Base-by-base conservation (phyloP, 306 rosid species). In the Cucurbita ficifolia region DNA sequence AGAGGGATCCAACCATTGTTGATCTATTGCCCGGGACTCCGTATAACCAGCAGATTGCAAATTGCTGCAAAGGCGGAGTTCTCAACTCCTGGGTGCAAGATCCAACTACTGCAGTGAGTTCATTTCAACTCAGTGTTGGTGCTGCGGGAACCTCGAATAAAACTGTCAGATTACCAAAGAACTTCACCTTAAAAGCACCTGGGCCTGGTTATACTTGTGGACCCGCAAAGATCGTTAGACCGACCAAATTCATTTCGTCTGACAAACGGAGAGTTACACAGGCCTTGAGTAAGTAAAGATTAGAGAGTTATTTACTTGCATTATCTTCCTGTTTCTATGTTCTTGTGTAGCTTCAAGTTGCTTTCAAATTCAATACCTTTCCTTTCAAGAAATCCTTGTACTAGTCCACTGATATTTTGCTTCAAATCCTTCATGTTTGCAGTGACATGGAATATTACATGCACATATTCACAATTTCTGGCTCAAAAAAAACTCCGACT, bases 361-460 rank as follows among this genome's bases (percentile, higher is more conserved):
- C 35, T 39, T n/a, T 39, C 24, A 9, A 17, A 39, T 39, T 65
- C 52, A 62, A 62, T 67, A 5, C 17, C 54, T 43, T 67, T 67
- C 17, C 4, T 70, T 33, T 43, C 54, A 21, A 68, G 17, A 45
- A 68, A 22, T 43, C 36, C 53, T 42, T 17, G 36, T 43, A 9
- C 72, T 19, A 43, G 18, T 19, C 17, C 10, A 19, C 54, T 43
- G 54, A 42, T 67, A 12, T 19, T 64, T 67, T 43, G 39, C 39
- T 43, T 4, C 6, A 45, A 67, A 67, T 69, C 43, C 62, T 78
- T 58, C 14, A 82, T 61, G 43, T 8, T 82, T 74, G 82, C 88
- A 92, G 98, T 90, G 96, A 92, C 98, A 73, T 92, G 98, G 98
- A 90, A 87, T 29, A 82, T 88, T 75, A 90, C 96, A 1, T 92